Percentiles rank a stretch among this genome's conserved stretches.
These are phyloP conservation scores for Colletotrichum lentis DNA, from an alignment of 2,329 filamentous ascomycete species.

Conservation along the genomic window DNA sequence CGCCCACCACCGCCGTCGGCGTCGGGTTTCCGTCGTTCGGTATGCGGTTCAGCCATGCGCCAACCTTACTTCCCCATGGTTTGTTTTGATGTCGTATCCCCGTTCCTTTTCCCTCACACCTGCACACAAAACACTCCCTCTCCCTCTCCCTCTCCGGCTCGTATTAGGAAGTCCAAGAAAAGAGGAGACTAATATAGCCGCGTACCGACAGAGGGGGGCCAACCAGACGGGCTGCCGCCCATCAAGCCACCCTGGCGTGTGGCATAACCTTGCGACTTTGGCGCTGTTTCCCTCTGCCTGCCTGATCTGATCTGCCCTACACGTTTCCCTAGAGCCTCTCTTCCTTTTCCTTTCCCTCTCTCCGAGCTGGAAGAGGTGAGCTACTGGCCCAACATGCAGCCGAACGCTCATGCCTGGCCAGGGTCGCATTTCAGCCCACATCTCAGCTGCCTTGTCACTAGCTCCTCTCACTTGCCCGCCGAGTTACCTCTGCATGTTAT, in stretches of 20 bases:
- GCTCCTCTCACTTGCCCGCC: conserved; percentile 5
- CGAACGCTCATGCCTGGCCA: conserved; percentile 20
- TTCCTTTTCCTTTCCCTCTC: neutral
- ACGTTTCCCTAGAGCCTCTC: neutral
- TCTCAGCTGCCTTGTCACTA: neutral
- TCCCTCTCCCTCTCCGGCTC: conserved; percentile 3
- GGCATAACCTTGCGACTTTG: conserved; percentile 8
- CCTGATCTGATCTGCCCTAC: conserved; percentile 3
- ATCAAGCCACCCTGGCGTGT: conserved; percentile 10
- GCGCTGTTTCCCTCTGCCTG: neutral
- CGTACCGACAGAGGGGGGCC: conserved; percentile 10
- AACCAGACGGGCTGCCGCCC: conserved; percentile 18
- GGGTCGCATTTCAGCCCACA: conserved; percentile 27
- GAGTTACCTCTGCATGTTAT: conserved; percentile 16
- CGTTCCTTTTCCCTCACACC: conserved; percentile 26
- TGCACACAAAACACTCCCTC: neutral
- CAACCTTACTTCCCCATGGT: conserved; percentile 2
- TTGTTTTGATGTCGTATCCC: conserved; percentile 7
- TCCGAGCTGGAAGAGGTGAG: conserved; percentile 14
- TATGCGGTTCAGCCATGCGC: conserved; percentile 6
- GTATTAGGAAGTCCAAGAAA: conserved; percentile 12
- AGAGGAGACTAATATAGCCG: conserved; percentile 20
- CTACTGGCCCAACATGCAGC: conserved; percentile 18
- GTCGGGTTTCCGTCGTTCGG: neutral
- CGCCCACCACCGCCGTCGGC: neutral